Percentiles rank a stretch among this genome's conserved stretches.
Evolutionary conservation across 306 rosid genomes (phyloP).

Genomic region (Prunus mira): DNA sequence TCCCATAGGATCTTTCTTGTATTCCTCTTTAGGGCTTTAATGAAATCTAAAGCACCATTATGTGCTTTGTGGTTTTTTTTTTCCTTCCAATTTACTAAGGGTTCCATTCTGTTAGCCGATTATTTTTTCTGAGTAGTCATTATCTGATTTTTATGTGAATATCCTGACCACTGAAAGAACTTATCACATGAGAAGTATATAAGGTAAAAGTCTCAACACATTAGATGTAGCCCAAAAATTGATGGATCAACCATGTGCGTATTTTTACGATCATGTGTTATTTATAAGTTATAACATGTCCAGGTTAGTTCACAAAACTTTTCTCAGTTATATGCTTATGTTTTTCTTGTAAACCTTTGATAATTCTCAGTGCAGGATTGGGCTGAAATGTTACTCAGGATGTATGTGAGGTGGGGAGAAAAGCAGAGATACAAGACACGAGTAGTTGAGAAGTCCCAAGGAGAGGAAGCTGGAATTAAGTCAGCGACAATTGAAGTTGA

Average conservation of each 20-base stretch:
- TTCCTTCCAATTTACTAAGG: not conserved
- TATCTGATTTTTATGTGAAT: not conserved
- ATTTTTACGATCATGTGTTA: not conserved
- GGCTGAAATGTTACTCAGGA: slow-evolving; percentile 99
- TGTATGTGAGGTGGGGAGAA: slow-evolving; percentile 96
- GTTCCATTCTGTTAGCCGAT: not conserved
- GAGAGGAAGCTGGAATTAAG: slow-evolving; percentile 98
- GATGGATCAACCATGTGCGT: not conserved
- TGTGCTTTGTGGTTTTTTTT: not conserved
- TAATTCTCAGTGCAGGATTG: slow-evolving; percentile 91
- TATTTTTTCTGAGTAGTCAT: not conserved
- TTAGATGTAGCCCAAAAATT: not conserved
- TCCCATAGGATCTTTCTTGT: not conserved
- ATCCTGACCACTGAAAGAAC: too few species aligned
- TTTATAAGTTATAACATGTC: not conserved
- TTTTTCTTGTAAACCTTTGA: slow-evolving; percentile 40
- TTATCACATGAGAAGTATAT: not conserved
- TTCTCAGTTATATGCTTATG: not conserved
- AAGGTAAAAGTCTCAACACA: not conserved
- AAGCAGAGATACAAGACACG: slow-evolving; percentile 85
- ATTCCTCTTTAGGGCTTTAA: not conserved
- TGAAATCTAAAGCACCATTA: not conserved
- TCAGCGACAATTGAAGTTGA: slow-evolving; percentile 91
- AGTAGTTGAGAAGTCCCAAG: slow-evolving; percentile 82
- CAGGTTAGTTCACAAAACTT: slow-evolving; percentile 3